Base-by-base conservation (phyloP, 2,329 filamentous ascomycete genomes). In the Beauveria sp. region DNA sequence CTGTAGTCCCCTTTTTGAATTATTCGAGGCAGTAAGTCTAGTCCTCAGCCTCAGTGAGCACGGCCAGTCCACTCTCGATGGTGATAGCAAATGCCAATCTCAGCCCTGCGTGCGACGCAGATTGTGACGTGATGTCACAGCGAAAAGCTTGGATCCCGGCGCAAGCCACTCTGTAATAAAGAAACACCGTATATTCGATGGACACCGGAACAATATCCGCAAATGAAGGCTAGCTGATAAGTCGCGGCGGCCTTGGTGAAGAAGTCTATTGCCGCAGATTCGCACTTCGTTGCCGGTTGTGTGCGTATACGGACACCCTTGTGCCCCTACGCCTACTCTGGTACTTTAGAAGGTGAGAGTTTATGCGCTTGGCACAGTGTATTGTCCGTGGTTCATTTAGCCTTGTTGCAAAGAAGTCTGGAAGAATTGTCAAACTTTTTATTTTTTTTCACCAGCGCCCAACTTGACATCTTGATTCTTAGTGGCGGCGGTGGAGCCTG, bases 401-500 rank as follows among this genome's bases (percentile, higher is more conserved):
- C 43, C 34, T 22, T 43, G 34, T 26, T 44, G 56, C 47, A 52
- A 48, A 43, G 24, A 14, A 59, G 8, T 26, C 22, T 30, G 46
- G 40, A 24, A 30, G 30, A 48, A 56, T 56, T n/a, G 28, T 56
- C 46, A 30, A 30, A 51, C 10, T 40, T n/a, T 52, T 52, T 34
- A 14, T 53, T 24, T 52, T 52, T 34, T 34, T 34, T 34, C 1
- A 14, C 12, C 10, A 34, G 40, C 40, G 37, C 47, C 30, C 14
- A 47, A 59, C 20, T 20, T 37, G 41, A 24, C n/a, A 2, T 51
- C 48, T 40, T 52, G 37, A n/a, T 34, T 24, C 26, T 52, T 47
- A 59, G 57, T 59, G 56, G 56, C 56, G 10, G 9, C 6, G 18
- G 56, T 59, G 57, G 57, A 54, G 56, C 56, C 50, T 9, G 9